Conservation (phyloP, 371 early-diverging fungal genomes). For the Chytridiales sp. region DNA sequence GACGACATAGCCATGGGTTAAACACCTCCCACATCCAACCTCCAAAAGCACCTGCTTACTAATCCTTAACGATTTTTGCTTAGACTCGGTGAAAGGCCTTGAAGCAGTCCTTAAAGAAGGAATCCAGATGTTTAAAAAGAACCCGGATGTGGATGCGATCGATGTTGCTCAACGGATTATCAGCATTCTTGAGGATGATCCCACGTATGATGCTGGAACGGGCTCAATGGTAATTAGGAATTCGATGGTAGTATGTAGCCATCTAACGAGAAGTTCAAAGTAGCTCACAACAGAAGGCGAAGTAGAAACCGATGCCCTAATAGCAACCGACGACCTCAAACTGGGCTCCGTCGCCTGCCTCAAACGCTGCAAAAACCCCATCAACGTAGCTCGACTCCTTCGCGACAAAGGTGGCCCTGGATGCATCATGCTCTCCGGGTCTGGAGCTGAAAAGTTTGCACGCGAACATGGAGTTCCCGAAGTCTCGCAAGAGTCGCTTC, state of each 20-base stretch:
- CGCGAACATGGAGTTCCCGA: conserved; percentile 5
- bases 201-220: conserved; percentile 6
- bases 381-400: conserved; percentile 2
- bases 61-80: neutral
- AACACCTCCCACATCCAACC: neutral
- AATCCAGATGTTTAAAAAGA: neutral
- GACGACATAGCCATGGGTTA: conserved; percentile 7
- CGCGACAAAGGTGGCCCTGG: neutral
- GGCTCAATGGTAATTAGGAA: conserved; percentile 8
- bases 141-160: neutral
- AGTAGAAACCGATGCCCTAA: conserved; percentile 11
- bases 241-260: too few relatives aligned
- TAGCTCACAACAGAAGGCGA: conserved; percentile 7
- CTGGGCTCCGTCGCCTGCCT: conserved; percentile 3
- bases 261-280: too few relatives aligned
- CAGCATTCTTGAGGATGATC: conserved; percentile 4
- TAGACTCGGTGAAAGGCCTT: neutral
- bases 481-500: neutral
- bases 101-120: neutral
- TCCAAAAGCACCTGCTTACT: neutral
- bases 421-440: conserved; percentile 5
- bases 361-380: neutral
- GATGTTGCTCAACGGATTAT: conserved; percentile 6
- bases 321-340: conserved; percentile 5
- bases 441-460: conserved; percentile 3